Evolutionary conservation across 2,329 filamentous ascomycete species (phyloP), one percentile per base, ranked within the genome.

Genomic region (Rasamsonia emersonii): DNA sequence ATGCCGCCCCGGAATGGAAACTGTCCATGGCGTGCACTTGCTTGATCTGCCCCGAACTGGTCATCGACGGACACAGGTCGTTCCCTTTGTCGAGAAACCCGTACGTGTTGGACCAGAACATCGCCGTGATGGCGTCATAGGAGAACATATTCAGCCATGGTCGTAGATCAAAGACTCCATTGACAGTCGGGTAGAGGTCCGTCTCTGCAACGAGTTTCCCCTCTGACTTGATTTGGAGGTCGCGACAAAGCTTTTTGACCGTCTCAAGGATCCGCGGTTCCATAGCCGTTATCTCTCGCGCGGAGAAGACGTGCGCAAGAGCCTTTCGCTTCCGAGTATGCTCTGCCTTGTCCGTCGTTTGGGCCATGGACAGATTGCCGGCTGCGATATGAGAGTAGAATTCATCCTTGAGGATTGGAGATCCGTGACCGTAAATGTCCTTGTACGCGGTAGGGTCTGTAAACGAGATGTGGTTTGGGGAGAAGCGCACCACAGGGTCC

Each of bases 371-470:
- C 3, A 34, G 39, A 17, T 37, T 32, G 3, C 23, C 34, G 9
- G 18, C 37, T 4, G 23, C 37, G n/a, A 33, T 9, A 14, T 21
- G 17, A n/a, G 32, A 24, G 23, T 43, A 46, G 24, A 41, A 44
- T 9, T 32, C 28, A 25, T 37, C 43, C 30, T 46, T 46, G 8
- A 39, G 10, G 19, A 38, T 35, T 4, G 39, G 13, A 9, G 36
- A 30, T 5, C 39, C 37, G 24, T 56, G 51, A 4, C 53, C 51
- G 24, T 58, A 57, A 30, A 58, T 57, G 17, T 57, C 54, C 29
- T 51, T 54, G 44, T 47, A 53, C 16, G 54, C 54, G 23, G 32
- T 39, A 4, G 38, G 30, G 26, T 52, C 46, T 3, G 49, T 46
- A 37, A 53, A 56, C 4, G 53, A 54, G 14, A 38, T 8, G 18